Evolutionary conservation across 768 basidiomycete species (phyloP).

Genomic region (Rossbeevera mucosa): DNA sequence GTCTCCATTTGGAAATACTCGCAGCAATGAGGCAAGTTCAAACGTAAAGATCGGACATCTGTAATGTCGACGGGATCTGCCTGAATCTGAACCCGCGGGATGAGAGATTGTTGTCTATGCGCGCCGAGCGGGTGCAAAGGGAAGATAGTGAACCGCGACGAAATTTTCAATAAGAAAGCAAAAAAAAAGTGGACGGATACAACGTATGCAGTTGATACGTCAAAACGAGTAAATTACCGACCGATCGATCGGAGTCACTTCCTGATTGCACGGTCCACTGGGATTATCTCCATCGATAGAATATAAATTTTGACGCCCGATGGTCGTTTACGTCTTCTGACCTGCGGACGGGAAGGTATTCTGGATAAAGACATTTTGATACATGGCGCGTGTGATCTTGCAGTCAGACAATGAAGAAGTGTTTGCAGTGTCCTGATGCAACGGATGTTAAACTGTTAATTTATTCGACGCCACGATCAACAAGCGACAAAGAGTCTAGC

Average conservation of each 20-base stretch:
- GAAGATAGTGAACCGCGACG: background rate
- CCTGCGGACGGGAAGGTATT: background rate
- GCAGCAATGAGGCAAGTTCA: background rate
- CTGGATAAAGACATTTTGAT: constrained; percentile 5
- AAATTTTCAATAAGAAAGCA: background rate
- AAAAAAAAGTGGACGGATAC: background rate
- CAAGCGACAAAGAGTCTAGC: background rate
- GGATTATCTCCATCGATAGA: background rate
- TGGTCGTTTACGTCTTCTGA: constrained; percentile 18
- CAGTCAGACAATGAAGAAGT: background rate
- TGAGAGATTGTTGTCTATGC: background rate
- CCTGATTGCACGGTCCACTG: background rate
- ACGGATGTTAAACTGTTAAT: constrained; percentile 3
- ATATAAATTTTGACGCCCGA: background rate
- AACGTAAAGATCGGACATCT: background rate
- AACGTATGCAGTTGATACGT: constrained; percentile 4
- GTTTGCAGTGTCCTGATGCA: background rate
- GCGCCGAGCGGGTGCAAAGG: background rate
- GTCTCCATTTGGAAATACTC: background rate
- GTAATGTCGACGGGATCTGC: background rate
- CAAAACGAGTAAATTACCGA: background rate
- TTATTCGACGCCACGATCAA: constrained; percentile 6
- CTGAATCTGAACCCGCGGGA: background rate
- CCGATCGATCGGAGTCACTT: background rate
- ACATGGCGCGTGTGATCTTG: background rate